phyloP scores from a whole-genome alignment of 257 asterid genomes.

The Nicotiana obtusifolia region DNA sequence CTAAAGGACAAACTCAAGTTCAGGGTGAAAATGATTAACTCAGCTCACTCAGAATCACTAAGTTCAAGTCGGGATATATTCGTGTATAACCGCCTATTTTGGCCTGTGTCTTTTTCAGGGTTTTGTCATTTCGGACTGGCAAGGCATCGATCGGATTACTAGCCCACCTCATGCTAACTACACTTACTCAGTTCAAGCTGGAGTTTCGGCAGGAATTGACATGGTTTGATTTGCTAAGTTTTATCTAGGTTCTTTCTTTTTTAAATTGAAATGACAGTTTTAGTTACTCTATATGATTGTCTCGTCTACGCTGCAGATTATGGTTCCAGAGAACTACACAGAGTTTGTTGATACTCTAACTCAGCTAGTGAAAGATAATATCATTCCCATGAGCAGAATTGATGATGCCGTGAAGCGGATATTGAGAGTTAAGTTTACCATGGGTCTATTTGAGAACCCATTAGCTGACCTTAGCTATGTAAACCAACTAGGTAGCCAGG shows the following conservation, averaged over 20 bases:
- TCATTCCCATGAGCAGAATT: slow-evolving; percentile 40
- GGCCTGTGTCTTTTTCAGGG: slow-evolving; percentile 15
- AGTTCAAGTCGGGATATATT: not conserved
- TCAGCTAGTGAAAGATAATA: slow-evolving; percentile 23
- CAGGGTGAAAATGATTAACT: slow-evolving; percentile 8
- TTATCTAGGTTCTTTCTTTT: not conserved
- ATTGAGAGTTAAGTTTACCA: slow-evolving; percentile 36
- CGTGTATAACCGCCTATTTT: not conserved
- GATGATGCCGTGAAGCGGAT: slow-evolving; percentile 44
- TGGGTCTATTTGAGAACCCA: slow-evolving; percentile 44
- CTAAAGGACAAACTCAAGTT: slow-evolving; percentile 26
- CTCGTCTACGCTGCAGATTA: slow-evolving; percentile 19
- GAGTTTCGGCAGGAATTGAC: slow-evolving; percentile 27
- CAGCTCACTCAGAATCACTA: not conserved
- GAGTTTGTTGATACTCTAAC: slow-evolving; percentile 33
- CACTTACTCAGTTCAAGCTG: slow-evolving; percentile 27
- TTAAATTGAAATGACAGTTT: not conserved
- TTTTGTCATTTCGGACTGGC: slow-evolving; percentile 25
- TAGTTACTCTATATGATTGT: not conserved
- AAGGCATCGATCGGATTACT: slow-evolving; percentile 24
- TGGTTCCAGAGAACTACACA: slow-evolving; percentile 32
- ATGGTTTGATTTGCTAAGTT: slow-evolving; percentile 13
- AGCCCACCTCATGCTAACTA: slow-evolving; percentile 18
- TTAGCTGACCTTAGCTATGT: slow-evolving; percentile 31
- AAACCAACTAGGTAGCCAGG: slow-evolving; percentile 39